Base-by-base conservation (phyloP, 2,329 filamentous ascomycete species). In the Xylariaceae sp. region DNA sequence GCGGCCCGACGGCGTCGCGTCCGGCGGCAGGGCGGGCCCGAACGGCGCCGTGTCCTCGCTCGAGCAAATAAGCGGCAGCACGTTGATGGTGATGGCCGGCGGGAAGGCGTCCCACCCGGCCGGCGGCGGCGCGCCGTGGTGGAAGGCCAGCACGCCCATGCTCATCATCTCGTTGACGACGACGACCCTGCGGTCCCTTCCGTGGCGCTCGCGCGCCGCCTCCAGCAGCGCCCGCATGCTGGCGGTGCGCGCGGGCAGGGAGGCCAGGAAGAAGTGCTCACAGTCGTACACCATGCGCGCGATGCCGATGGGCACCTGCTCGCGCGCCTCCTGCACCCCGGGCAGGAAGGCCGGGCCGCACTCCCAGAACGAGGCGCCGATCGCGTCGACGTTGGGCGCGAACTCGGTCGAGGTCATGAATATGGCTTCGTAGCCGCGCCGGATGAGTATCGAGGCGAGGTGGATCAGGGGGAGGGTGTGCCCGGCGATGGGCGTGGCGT, bases 31-130 rank as follows among this genome's bases (percentile, higher is more conserved):
- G 5, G 57, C 59, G 2, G 53, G 46, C 2, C 60, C 58, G 19
- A 63, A 57, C 1, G 61, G 63, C 1, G 56, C 60, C 5, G 56
- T 52, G 36, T 64, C 59, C 31, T 57, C 50, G 38, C 64, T 65
- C 0, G 42, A 43, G 3, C 55, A 45, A 3, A 50, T n/a, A 19
- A 67, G 50, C 10, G 64, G 56, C 14, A 59, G 45, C 6, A 60
- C 45, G 29, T 62, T 57, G 18, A 70, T 50, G 12, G 56, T 61
- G 35, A 72, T 50, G 12, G 53, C 53, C 18, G 50, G 51, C n/a
- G 51, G 61, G 18, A 52, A 52, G 13, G 35, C 51, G 37, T 38
- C 42, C 43, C 48, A 70, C 13, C 50, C 65, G 45, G 43, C 50
- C 11, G 50, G 64, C 36, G 58, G 50, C 3, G 62, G 55, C 2